A percentile compares a stretch with the other conserved stretches of the same genome.
Evolutionary conservation across 139 green algal species (phyloP).

Genomic region (Chlorella sp.): DNA sequence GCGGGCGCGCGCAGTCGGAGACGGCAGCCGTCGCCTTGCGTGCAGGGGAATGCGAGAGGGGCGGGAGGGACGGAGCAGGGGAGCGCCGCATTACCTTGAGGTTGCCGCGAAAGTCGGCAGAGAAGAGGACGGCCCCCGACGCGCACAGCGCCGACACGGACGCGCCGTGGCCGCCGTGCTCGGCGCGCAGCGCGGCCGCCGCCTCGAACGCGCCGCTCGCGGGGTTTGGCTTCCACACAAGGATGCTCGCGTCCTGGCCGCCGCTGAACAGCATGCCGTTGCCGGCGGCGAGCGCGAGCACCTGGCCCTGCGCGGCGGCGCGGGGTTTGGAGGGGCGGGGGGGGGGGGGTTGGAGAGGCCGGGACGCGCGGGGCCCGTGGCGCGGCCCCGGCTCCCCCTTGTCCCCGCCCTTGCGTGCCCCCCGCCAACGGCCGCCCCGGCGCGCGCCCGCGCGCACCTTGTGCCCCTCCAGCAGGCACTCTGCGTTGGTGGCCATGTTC

Average conservation of each 20-base stretch:
- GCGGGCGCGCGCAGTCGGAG: no score
- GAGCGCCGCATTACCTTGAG: no score
- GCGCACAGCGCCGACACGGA: constrained; percentile 52
- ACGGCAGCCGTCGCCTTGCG: no score
- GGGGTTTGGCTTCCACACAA: constrained; percentile 69
- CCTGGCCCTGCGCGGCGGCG: constrained; percentile 46
- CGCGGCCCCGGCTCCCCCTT: no score
- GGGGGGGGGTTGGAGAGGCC: no score
- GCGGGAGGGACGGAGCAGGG: no score
- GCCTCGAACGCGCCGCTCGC: constrained; percentile 18
- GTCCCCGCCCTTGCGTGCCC: no score
- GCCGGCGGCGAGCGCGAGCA: constrained; percentile 50
- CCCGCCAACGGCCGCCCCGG: not conserved
- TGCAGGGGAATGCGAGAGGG: no score
- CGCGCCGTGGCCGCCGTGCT: constrained; percentile 58
- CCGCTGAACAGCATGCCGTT: constrained; percentile 60
- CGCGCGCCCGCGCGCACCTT: constrained; percentile 26
- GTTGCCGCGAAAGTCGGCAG: constrained; percentile 64
- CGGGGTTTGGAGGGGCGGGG: no score
- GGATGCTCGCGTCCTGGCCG: constrained; percentile 71
- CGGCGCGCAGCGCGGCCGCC: constrained; percentile 24
- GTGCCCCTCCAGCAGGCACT: constrained; percentile 60
- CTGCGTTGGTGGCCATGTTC: constrained; percentile 51
- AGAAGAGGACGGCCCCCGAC: constrained; percentile 62
- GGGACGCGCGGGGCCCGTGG: no score